A percentile compares a stretch with the other conserved stretches of the same genome.
Conservation (phyloP, 331 rosid species). For the Ulmus americana region DNA sequence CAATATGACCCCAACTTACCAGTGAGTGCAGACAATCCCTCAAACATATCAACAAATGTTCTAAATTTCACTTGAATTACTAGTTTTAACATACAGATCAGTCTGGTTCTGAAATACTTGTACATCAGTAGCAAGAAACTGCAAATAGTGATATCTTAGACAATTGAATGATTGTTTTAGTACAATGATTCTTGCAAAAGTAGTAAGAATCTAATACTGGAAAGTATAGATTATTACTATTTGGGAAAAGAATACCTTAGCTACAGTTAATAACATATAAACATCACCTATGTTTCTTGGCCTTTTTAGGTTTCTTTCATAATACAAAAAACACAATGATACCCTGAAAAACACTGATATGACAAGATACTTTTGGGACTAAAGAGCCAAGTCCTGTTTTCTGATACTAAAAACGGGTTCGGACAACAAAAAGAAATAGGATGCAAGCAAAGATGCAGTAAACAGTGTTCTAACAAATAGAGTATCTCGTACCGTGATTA, state of each 20-base stretch:
- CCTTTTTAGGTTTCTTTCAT: background rate
- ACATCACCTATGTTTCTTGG: background rate
- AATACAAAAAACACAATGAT: background rate
- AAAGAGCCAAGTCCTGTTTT: background rate
- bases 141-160: background rate
- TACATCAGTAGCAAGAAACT: background rate
- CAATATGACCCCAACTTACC: background rate
- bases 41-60: background rate
- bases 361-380: too few relatives aligned
- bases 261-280: background rate
- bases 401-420: background rate
- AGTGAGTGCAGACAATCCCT: background rate
- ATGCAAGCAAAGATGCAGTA: background rate
- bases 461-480: background rate
- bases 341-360: background rate
- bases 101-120: background rate
- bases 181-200: background rate
- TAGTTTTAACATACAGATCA: constrained; percentile 3
- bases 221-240: background rate
- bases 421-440: background rate
- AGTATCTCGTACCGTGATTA: constrained; percentile 67
- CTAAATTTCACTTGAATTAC: background rate
- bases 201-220: background rate
- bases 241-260: background rate
- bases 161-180: too few relatives aligned